phyloP scores from a whole-genome alignment of 2,329 filamentous ascomycete species.

The Fragosphaeria purpurea region DNA sequence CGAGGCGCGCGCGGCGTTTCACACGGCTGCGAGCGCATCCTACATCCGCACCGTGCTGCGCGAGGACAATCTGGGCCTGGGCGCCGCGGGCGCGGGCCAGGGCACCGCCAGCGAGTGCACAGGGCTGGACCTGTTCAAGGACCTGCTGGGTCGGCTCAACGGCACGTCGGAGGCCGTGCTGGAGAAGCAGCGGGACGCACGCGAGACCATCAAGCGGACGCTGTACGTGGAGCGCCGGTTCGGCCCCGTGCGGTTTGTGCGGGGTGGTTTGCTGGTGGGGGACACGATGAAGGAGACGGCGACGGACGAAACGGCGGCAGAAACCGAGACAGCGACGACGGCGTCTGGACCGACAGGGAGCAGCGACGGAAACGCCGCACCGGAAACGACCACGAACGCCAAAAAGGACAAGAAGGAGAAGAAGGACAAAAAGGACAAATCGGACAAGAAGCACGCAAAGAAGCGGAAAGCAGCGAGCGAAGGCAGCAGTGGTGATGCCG shows the following conservation, averaged over 20 bases:
- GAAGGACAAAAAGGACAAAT: slow-evolving; percentile 4
- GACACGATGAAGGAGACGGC: slow-evolving; percentile 40
- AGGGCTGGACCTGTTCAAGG: slow-evolving; percentile 77
- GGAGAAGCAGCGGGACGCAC: slow-evolving; percentile 56
- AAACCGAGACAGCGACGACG: slow-evolving; percentile 14
- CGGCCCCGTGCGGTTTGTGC: slow-evolving; percentile 76
- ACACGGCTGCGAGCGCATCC: slow-evolving; percentile 70
- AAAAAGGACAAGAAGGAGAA: slow-evolving; percentile 2
- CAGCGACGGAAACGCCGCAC: not conserved
- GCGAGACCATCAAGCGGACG: slow-evolving; percentile 61
- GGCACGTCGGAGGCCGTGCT: slow-evolving; percentile 70
- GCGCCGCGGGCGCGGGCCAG: slow-evolving; percentile 50
- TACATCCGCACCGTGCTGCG: slow-evolving; percentile 80
- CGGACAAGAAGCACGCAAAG: slow-evolving; percentile 34
- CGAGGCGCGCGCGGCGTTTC: slow-evolving; percentile 62
- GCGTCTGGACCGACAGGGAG: slow-evolving; percentile 8
- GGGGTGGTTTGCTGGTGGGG: slow-evolving; percentile 61
- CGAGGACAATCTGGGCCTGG: slow-evolving; percentile 84
- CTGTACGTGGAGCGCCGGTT: slow-evolving; percentile 66
- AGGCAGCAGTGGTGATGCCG: slow-evolving; percentile 21
- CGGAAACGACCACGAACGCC: not conserved
- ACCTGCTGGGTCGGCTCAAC: slow-evolving; percentile 78
- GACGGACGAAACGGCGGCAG: not conserved
- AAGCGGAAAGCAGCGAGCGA: slow-evolving; percentile 38
- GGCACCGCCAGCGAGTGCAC: slow-evolving; percentile 69